Evolutionary conservation across 2,329 filamentous ascomycete genomes (phyloP).

Genomic region (Chrysosporium queenslandicum): DNA sequence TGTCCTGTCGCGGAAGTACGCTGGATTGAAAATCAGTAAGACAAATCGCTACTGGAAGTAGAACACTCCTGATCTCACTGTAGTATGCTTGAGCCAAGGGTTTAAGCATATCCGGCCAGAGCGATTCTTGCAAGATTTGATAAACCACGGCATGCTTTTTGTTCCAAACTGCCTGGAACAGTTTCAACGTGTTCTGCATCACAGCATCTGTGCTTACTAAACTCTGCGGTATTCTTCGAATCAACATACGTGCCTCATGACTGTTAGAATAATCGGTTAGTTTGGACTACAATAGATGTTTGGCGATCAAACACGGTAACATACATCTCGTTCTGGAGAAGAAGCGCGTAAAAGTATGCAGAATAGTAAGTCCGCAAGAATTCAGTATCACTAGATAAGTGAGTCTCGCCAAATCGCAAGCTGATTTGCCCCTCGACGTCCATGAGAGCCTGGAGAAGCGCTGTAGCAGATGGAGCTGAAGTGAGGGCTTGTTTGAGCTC

Average conservation of each 20-base stretch:
- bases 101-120: slow-evolving; percentile 29
- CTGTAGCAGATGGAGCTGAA: slow-evolving; percentile 24
- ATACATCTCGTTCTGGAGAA: slow-evolving; percentile 34
- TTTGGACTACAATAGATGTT: not conserved
- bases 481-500: slow-evolving; percentile 25
- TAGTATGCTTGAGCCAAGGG: slow-evolving; percentile 29
- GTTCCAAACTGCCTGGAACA: slow-evolving; percentile 34
- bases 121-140: slow-evolving; percentile 24
- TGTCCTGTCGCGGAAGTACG: slow-evolving; percentile 32
- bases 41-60: not conserved
- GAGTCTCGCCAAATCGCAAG: slow-evolving; percentile 22
- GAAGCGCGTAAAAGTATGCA: slow-evolving; percentile 32
- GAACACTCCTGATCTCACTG: slow-evolving; percentile 21
- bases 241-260: slow-evolving; percentile 33
- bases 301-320: slow-evolving; percentile 8
- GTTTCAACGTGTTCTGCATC: slow-evolving; percentile 29
- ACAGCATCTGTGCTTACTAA: slow-evolving; percentile 25
- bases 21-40: slow-evolving; percentile 19
- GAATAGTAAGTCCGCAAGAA: slow-evolving; percentile 33
- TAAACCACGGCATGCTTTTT: slow-evolving; percentile 31
- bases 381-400: slow-evolving; percentile 20
- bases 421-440: slow-evolving; percentile 30
- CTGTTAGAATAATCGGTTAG: slow-evolving; percentile 3
- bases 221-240: slow-evolving; percentile 27
- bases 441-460: slow-evolving; percentile 29